Base-by-base conservation (phyloP, 805 yeast genomes). In the Candida maris region DNA sequence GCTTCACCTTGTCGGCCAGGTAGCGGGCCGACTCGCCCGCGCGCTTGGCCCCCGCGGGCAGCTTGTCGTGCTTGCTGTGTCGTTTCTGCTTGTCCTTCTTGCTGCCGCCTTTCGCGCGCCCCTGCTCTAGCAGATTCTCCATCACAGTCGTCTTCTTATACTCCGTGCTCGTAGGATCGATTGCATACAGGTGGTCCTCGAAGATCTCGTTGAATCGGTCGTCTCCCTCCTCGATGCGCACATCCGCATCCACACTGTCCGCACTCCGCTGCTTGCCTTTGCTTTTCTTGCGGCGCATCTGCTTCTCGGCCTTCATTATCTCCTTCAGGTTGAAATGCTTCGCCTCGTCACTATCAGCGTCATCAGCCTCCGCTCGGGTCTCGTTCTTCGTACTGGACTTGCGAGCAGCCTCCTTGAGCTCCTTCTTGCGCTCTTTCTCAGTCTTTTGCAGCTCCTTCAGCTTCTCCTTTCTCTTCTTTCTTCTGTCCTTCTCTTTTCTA, bases 141-240 rank as follows among this genome's bases (percentile, higher is more conserved):
- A 91, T 89, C 18, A 93, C 87, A 13, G 77, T 67, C 1, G 97
- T 89, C 61, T 81, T 78, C 65, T 85, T 88, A 70, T 76, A 91
- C 57, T 86, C 95, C n/a, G 94, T 84, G 54, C 73, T 79, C 15
- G 94, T 81, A 16, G 97, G 95, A 62, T 94, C 98, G 56, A 94
- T 88, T 9, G 96, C 96, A 62, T 78, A 93, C 44, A 83, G 93
- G 45, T 85, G 96, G 44, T 78, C 81, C 52, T 87, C 87, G 54
- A 81, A 86, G 45, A 88, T 69, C 46, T 83, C 94, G 31, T 72
- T 72, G 68, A 93, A 93, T 65, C 98, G 81, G 12, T 83, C 79
- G 68, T 93, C 98, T 27, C 69, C 67, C 52, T 85, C 75, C 52
- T 86, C 88, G 29, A 88, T 75, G 46, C 73, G 68, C 60, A 85